Base-by-base conservation (phyloP, 1,284 basidiomycete species). In the Bondarzewia mesenterica region DNA sequence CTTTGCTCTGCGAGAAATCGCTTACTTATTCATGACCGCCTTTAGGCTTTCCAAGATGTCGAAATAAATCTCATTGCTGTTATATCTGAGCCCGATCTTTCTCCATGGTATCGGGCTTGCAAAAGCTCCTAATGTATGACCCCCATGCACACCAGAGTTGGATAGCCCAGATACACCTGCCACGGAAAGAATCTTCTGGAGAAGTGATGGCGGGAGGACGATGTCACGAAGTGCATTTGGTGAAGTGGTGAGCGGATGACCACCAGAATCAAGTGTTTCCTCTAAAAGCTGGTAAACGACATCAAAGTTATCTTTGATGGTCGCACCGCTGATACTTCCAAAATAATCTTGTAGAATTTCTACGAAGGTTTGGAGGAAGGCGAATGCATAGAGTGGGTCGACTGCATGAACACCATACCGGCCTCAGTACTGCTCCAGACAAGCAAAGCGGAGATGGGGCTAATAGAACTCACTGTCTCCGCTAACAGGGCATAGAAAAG, bases 271-370 rank as follows among this genome's bases (percentile, higher is more conserved):
- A 38, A 98, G 74, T 52, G 92, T 95, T 67, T 98, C 94, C 69
- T 98, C 94, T 22, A 98, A 78, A 25, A 97, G 78, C 89, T 94
- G 92, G 64, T 97, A 96, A 8, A 97, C 92, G 38, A 93, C 82
- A 61, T 97, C 94, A 67, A 97, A 96, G 66, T 96, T 93, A 54
- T 97, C 93, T 58, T 85, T 89, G 57, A 97, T 70, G 1, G 82
- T 86, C 6, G 82, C 78, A 18, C 80, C 77, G 8, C 80, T 81
- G 16, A 84, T 67, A 25, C 78, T 74, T 18, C 89, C 90, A 55
- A 98, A 85, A 64, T 98, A 98, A 52, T 95, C 91, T 43, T 77
- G 72, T 35, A 98, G 71, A 39, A 93, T 87, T 42, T 89, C 82
- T 42, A 90, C 70, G 59, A 97, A 93, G 0, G 85, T 81, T 59